Evolutionary conservation across 768 basidiomycete species (phyloP).

Genomic region (Melanogaster broomeanus): DNA sequence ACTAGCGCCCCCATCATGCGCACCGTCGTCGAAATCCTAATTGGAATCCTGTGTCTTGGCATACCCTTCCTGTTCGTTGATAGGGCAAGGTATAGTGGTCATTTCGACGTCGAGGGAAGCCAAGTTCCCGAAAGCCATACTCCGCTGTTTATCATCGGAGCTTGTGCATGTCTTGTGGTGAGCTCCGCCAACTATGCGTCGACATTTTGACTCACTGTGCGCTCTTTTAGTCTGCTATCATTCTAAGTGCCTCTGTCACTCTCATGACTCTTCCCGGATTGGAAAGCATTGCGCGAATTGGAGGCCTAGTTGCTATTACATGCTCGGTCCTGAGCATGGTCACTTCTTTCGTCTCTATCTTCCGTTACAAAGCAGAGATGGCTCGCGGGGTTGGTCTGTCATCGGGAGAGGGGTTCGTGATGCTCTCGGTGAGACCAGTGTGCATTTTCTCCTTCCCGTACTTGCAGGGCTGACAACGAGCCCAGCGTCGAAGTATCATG

Average conservation of each 20-base stretch:
- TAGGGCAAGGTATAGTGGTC: conserved; percentile 44
- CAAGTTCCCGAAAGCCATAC: conserved; percentile 47
- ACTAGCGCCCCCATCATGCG: conserved; percentile 45
- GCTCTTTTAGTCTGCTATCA: conserved; percentile 65
- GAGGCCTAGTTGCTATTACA: conserved; percentile 66
- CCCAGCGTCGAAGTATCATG: conserved; percentile 53
- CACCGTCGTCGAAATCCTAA: conserved; percentile 54
- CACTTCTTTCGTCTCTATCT: conserved; percentile 67
- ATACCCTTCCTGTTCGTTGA: conserved; percentile 77
- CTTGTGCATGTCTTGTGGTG: conserved; percentile 65
- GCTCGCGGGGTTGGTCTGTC: conserved; percentile 47
- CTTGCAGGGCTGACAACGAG: not conserved
- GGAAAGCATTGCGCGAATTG: conserved; percentile 61
- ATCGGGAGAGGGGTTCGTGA: conserved; percentile 56
- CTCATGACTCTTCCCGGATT: conserved; percentile 79
- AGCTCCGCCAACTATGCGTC: conserved; percentile 27
- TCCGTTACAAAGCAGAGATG: conserved; percentile 69
- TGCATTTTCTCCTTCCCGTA: conserved; percentile 4
- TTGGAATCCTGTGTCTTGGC: conserved; percentile 70
- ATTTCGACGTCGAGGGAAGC: conserved; percentile 59
- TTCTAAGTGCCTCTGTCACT: conserved; percentile 80
- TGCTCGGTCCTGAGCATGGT: conserved; percentile 72
- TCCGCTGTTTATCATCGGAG: conserved; percentile 65
- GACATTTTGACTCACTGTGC: conserved; percentile 9
- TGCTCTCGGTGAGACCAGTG: conserved; percentile 43